Evolutionary conservation across 2,329 filamentous ascomycete species (phyloP), one percentile per base, ranked within the genome.

Genomic region (Alternaria metachromatica): DNA sequence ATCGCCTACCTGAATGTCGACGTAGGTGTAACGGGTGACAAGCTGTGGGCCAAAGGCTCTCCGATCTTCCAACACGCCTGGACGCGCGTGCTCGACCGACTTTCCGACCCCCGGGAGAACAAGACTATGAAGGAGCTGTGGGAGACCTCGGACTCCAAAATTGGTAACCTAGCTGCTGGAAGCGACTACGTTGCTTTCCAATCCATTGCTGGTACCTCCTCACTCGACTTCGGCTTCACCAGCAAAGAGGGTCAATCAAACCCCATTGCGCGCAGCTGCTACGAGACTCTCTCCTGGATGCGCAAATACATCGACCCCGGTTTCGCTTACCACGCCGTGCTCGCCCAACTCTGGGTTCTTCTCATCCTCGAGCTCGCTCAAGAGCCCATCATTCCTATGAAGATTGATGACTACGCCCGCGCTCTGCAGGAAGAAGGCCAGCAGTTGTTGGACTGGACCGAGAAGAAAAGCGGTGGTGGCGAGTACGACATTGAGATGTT

Each of bases 1-100:
- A 89, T 93, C 67, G 94, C 92, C 10, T 99, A 99, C 75, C 85
- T 99, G 68, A 99, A 99, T 75, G 89, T 99, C 44, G 95, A 95
- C 77, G 88, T 90, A 2, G 95, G 91, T 33, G 90, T 98, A 5
- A 87, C 87, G 3, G 96, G 96, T 6, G 81, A 84, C 57, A 85
- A 90, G 11, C 93, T 99, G 75, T 86, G 87, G 67, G 95, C 93
- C 9, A 85, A 90, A 6, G 96, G 91, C 20, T 96, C 92, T 5
- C 96, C 96, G 0, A 82, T 96, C 30, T 94, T 96, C 77, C 84
- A 89, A 66, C 89, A 88, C 68, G 84, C 92, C 1, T 86, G 98
- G 37, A 82, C 88, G 21, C 90, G 91, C 64, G 89, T 93, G 5
- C 83, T 98, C 6, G 88, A 90, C 67, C 89, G 93, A 48, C 88